Evolutionary conservation across 179 eudicot genomes (phyloP), one percentile per base, ranked within the genome.

Genomic region (Nepenthes alata): DNA sequence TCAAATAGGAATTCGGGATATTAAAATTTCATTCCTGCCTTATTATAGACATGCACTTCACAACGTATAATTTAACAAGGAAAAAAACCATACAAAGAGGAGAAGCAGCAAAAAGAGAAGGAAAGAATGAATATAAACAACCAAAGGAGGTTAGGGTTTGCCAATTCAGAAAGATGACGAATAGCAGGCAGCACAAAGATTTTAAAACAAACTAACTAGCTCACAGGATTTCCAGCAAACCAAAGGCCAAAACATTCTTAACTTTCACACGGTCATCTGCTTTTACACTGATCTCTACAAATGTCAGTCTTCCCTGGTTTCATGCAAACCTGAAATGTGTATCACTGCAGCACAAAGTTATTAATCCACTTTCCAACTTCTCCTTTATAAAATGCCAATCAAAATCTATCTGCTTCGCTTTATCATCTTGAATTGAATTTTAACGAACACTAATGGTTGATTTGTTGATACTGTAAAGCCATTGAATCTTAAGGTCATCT

Each of bases 231-330:
- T 70, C 97, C 96, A 65, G 97, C 72, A 91, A 78, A 54, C 97
- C 97, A 69, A 91, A 91, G 59, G 95, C 91, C 64, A 91, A 72
- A 59, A 88, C 76, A 63, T 81, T 85, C 57, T 75, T 74, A 49
- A 39, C 62, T 35, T 47, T 57, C 61, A 4, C 41, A 11, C 47
- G 67, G 8, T 70, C 67, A 36, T 73, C 47, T 58, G 85, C 67
- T 59, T 75, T 62, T 63, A 73, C 62, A 68, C 63, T 64, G 54
- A 91, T 69, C 76, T 86, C 95, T 60, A 86, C 91, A 77, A 91
- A 91, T 61, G 96, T 88, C 58, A 91, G 97, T 96, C 79, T 91
- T 88, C 67, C 97, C 97, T 14, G 96, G 97, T 75, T 78, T 91
- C 90, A 91, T 91, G 65, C 66, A 55, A 65, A 91, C 88, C 96